Evolutionary conservation across 2,329 filamentous ascomycete genomes (phyloP).

Genomic region (Scopulariopsis brevicaulis): DNA sequence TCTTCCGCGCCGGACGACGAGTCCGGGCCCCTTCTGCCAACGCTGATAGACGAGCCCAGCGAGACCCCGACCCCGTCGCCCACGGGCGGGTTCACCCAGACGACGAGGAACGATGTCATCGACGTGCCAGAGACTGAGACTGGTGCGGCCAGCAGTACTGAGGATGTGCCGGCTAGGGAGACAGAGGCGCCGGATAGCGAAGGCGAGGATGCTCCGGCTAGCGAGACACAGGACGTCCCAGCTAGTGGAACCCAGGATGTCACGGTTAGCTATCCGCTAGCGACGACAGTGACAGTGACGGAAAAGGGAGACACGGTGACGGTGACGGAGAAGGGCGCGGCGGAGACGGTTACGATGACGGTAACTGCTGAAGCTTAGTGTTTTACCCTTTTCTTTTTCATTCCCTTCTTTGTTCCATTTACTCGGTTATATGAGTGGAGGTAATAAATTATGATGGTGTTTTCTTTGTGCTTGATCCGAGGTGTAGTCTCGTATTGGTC

Average conservation of each 20-base stretch:
- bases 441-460: neutral
- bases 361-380: neutral
- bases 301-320: slow-evolving; percentile 1
- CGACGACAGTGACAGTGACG: neutral
- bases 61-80: neutral
- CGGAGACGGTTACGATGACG: neutral
- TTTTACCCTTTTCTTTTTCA: neutral
- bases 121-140: neutral
- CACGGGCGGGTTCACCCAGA: neutral
- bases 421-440: neutral
- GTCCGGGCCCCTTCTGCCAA: neutral
- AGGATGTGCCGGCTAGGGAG: neutral
- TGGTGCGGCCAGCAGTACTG: neutral
- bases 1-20: neutral
- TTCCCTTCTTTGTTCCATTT: neutral
- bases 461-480: neutral
- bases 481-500: neutral
- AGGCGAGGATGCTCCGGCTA: neutral
- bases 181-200: neutral
- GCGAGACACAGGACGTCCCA: neutral
- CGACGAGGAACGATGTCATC: neutral
- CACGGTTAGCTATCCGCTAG: neutral
- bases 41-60: neutral
- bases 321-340: slow-evolving; percentile 1
- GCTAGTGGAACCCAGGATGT: neutral